Evolutionary conservation across 169 alveolate species (phyloP), one percentile per base, ranked within the genome.

Genomic region (Eimeria sp.): DNA sequence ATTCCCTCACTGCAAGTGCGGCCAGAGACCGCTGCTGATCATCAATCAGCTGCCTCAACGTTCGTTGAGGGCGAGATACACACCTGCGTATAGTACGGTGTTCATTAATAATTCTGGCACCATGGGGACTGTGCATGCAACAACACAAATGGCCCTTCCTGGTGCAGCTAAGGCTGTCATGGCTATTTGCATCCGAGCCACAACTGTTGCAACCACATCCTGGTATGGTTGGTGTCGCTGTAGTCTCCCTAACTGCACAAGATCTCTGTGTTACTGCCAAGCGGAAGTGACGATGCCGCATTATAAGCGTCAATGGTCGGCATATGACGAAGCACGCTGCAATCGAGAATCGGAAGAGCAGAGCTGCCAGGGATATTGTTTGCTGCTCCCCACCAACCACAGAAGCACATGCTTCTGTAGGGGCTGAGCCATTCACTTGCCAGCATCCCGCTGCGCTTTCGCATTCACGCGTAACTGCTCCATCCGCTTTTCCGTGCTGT

Each of bases 41-140:
- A 76, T 87, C 94, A 87, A 87, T 87, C 45, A 87, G 82, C 94
- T 87, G 94, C 82, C 94, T 87, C 47, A 87, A 43, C 22, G 94
- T 87, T 14, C 94, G 84, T 45, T 61, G 63, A n/a, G 72, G 78
- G 43, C 78, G 92, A 47, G 67, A 67, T 78, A n/a, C 88, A 27
- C 88, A 78, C 43, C 70, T 7, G 11, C 65, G 47, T 27, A 76
- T 16, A 51, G 43, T 30, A 34, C 65, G 25, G 18, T 87, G 83
- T 49, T 34, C 84, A 45, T 65, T 30, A 27, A 25, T 65, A 40
- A 22, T 11, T 65, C 94, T 87, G 72, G 90, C n/a, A 72, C 57
- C 10, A 47, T 87, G 94, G 2, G 45, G 70, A 22, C 27, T 45
- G 47, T 83, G 54, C 47, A 47, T 9, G 83, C 94, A 25, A 54